Evolutionary conservation across 2,329 filamentous ascomycete genomes (phyloP), one percentile per base, ranked within the genome.

Genomic region (Ceratocystis colombiana): DNA sequence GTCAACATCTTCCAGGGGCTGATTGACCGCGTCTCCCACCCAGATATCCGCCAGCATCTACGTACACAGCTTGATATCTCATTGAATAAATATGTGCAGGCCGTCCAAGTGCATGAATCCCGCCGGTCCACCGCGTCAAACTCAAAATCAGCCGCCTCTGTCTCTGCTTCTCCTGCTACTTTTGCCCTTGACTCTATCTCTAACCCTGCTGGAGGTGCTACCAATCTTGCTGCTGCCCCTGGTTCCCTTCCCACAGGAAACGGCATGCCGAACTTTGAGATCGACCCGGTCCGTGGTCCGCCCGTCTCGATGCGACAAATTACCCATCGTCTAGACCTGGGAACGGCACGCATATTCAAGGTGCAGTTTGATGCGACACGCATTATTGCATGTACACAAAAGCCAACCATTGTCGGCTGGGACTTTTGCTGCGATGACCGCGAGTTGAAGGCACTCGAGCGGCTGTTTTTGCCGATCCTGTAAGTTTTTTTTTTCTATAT

Each of bases 361-460:
- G 80, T 97, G 45, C 94, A 99, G 74, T 99, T 96, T 71, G 94
- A 99, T 73, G 89, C 91, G 0, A 84, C 91, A 25, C 86, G 92
- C 71, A 95, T 99, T 70, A 88, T 99, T 65, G 96, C 92, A 77
- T 96, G 93, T 74, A 94, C 89, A 70, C 92, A 97, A 74, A 90
- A 94, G 66, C 87, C 87, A 48, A 85, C 88, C 17, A 97, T 99
- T 72, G 90, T 97, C 0, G 94, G 92, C 0, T 99, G 94, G 94
- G 94, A 99, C 75, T 99, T 97, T 80, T 94, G 91, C 68, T 90
- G 91, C 70, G 88, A 85, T 3, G 92, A 99, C 70, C 76, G 82
- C 66, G 88, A 95, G 71, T 82, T 96, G 64, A 84, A 90, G 66
- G 86, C 89, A 73, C 89, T 88, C 5, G 84, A 85, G 69, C 82